These are phyloP conservation scores for Ophiostoma populinum DNA, from an alignment of 2,329 filamentous ascomycete genomes.

Conservation along the genomic window DNA sequence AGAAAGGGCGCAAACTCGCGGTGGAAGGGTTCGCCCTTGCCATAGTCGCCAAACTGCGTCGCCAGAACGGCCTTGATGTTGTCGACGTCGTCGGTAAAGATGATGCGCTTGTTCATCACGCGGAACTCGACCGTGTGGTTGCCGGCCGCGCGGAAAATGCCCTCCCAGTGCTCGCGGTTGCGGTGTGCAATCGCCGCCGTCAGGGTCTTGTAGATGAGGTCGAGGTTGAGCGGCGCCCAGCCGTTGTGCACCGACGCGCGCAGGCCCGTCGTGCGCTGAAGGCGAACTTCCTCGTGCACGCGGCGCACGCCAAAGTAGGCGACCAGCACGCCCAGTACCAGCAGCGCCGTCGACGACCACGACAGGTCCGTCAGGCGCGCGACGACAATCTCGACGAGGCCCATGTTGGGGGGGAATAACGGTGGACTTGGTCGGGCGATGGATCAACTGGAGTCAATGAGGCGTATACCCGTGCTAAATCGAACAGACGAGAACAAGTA, in stretches of 20 bases:
- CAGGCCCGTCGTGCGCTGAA: conserved; percentile 8
- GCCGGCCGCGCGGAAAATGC: conserved; percentile 26
- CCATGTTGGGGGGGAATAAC: conserved; percentile 18
- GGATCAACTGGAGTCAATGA: too few relatives aligned
- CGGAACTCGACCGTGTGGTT: conserved; percentile 44
- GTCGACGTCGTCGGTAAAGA: conserved; percentile 69
- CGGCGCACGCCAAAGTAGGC: conserved; percentile 9
- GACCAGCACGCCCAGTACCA: conserved; percentile 22
- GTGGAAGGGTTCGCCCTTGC: conserved; percentile 64
- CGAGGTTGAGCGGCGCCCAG: conserved; percentile 33
- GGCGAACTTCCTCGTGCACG: conserved; percentile 2
- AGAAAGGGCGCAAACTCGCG: conserved; percentile 59
- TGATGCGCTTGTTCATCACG: conserved; percentile 36
- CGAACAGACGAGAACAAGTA: too few relatives aligned
- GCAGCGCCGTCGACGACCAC: conserved; percentile 20
- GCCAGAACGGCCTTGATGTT: conserved; percentile 88
- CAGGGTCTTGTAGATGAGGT: conserved; percentile 43
- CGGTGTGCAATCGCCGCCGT: conserved; percentile 31
- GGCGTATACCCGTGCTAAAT: too few relatives aligned
- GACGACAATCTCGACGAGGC: conserved; percentile 31
- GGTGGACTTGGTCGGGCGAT: not conserved
- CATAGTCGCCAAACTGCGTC: conserved; percentile 70
- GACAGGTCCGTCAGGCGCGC: conserved; percentile 28
- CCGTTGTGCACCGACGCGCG: not conserved
- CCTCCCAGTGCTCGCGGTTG: conserved; percentile 44